These are phyloP conservation scores for Lachancea mirantina DNA, from an alignment of 805 yeast genomes.

Conservation along the genomic window DNA sequence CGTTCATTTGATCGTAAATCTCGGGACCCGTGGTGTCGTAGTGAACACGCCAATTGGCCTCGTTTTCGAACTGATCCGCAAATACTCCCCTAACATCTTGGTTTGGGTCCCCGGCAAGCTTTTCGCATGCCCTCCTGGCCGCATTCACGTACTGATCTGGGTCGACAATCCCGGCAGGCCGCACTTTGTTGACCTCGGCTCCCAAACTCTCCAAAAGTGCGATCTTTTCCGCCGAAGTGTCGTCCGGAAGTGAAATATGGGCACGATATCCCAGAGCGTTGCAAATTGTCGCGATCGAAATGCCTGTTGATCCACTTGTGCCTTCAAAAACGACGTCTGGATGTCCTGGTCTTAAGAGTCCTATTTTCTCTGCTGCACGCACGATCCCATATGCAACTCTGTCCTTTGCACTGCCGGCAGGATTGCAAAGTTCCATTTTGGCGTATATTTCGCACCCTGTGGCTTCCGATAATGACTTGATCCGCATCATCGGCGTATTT, in stretches of 20 bases:
- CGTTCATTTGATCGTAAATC: constrained; percentile 66
- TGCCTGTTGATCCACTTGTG: constrained; percentile 95
- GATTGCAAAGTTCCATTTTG: constrained; percentile 76
- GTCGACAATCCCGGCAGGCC: constrained; percentile 93
- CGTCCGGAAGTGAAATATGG: constrained; percentile 92
- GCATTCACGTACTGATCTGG: constrained; percentile 87
- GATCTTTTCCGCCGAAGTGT: constrained; percentile 79
- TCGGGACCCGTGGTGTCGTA: constrained; percentile 87
- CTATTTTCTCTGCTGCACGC: constrained; percentile 53
- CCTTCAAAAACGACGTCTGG: constrained; percentile 74
- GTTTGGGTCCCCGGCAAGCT: constrained; percentile 32
- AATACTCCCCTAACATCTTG: constrained; percentile 50
- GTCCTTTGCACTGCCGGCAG: constrained; percentile 95
- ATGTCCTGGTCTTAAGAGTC: constrained; percentile 55
- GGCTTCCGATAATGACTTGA: constrained; percentile 58
- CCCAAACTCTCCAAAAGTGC: constrained; percentile 67
- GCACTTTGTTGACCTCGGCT: constrained; percentile 75
- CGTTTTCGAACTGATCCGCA: constrained; percentile 95
- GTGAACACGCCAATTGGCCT: constrained; percentile 81
- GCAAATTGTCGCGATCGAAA: constrained; percentile 85
- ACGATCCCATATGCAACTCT: constrained; percentile 86
- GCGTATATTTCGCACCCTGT: constrained; percentile 85
- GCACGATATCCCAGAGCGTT: constrained; percentile 82
- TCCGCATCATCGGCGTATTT: constrained; percentile 75
- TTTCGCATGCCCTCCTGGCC: constrained; percentile 63